Evolutionary conservation across 495 filamentous ascomycete genomes (phyloP), one percentile per base, ranked within the genome.

Genomic region (Lophium mytilinum): DNA sequence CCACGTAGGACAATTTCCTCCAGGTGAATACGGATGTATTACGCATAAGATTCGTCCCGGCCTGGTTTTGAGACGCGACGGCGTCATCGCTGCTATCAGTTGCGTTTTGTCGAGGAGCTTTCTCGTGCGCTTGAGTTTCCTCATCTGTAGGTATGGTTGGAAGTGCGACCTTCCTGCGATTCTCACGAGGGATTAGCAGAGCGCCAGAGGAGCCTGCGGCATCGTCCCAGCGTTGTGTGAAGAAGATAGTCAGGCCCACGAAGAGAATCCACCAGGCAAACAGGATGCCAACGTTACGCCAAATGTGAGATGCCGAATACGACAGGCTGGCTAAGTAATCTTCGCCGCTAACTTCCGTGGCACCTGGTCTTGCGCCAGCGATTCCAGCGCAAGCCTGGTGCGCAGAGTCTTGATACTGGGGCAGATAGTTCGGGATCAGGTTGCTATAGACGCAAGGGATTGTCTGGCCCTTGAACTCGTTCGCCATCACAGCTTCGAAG

Each of bases 401-500:
- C 1, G 63, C 30, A 15, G 46, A 24, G 54, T 56, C 46, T 9
- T 11, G n/a, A 52, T 53, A 53, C 33, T 59, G 56, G 9, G 56
- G 54, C 2, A 41, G 55, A 43, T 19, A 15, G 21, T 40, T 49
- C 10, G 56, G 58, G 45, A 50, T 51, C 18, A 48, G 52, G 49
- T 61, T 54, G 9, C n/a, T 35, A 17, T 42, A 24, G 1, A 52
- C 57, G n/a, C 56, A 59, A 1, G 50, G 58, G 51, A 68, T 39
- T 33, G n/a, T 42, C 55, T 37, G 10, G n/a, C 61, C 63, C 39
- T 64, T 50, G 58, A 78, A 71, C 47, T 78, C 73, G 53, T 78
- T 78, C 6, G 69, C 56, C 55, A 78, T 68, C 19, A 79, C 55
- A 11, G 64, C 68, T 53, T 74, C 68, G 55, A 74, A 74, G 11